A percentile compares a stretch with the other conserved stretches of the same genome.
Conservation (phyloP, 2,329 filamentous ascomycete genomes). For the Apiospora pterosperma region DNA sequence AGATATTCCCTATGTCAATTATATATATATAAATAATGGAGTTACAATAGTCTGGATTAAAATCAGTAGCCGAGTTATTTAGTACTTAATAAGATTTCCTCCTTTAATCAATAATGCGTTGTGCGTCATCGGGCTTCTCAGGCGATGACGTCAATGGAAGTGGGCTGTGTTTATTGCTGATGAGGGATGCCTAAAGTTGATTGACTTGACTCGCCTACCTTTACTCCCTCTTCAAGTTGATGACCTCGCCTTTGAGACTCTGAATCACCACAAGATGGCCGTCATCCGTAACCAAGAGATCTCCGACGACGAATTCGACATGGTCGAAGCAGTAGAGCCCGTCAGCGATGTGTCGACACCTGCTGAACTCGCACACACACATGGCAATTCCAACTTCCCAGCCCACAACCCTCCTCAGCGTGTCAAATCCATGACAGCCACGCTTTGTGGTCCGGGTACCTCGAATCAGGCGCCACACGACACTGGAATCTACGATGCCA, state of each 20-base stretch:
- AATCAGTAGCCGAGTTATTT: too few species aligned
- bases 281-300: neutral
- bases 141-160: too few species aligned
- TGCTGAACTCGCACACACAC: neutral
- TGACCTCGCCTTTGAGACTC: neutral
- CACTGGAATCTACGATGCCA: neutral
- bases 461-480: neutral
- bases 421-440: neutral
- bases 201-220: too few species aligned
- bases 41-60: too few species aligned
- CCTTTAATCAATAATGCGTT: too few species aligned
- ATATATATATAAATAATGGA: too few species aligned
- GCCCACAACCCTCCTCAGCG: neutral
- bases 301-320: constrained; percentile 5
- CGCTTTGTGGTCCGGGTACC: neutral
- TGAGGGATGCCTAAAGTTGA: too few species aligned
- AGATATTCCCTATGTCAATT: too few species aligned
- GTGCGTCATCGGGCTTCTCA: too few species aligned
- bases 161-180: too few species aligned
- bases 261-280: neutral
- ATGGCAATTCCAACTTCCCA: neutral
- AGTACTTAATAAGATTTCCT: too few species aligned
- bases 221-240: too few species aligned
- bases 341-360: neutral
- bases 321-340: neutral